Evolutionary conservation across 805 yeast species (phyloP).

Genomic region (Barnettozyma californica): DNA sequence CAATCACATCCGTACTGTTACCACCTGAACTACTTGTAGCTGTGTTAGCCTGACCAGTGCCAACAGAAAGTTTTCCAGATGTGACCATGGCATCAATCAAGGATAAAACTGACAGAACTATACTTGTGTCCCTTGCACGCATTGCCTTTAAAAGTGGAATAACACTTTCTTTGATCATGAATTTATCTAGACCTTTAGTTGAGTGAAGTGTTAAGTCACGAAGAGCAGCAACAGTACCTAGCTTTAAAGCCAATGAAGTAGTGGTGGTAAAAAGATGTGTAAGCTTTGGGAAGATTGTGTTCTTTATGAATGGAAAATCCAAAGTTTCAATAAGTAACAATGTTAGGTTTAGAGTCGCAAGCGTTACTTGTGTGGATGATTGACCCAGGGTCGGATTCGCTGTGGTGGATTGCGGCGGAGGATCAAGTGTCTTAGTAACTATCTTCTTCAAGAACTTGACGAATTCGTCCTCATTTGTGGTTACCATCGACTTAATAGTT

Average conservation of each 20-base stretch:
- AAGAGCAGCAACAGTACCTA: conserved; percentile 59
- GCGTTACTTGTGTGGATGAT: conserved; percentile 42
- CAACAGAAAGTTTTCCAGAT: background rate
- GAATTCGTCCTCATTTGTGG: conserved; percentile 42
- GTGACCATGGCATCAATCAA: conserved; percentile 3
- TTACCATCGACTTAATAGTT: conserved; percentile 41
- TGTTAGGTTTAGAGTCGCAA: conserved; percentile 41
- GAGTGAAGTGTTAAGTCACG: conserved; percentile 42
- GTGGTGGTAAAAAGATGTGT: conserved; percentile 77
- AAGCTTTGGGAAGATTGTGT: conserved; percentile 66
- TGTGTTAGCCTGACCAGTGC: background rate
- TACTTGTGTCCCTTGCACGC: conserved; percentile 70
- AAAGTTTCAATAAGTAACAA: conserved; percentile 39
- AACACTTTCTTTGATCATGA: conserved; percentile 67
- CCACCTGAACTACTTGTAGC: background rate
- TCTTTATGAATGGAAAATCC: conserved; percentile 69
- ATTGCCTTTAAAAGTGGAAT: conserved; percentile 72
- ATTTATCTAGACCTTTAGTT: conserved; percentile 60
- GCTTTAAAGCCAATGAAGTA: conserved; percentile 73
- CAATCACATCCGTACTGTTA: conserved; percentile 22
- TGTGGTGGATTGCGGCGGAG: conserved; percentile 1
- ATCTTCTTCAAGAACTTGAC: conserved; percentile 41
- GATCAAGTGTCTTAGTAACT: conserved; percentile 29
- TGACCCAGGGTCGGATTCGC: conserved; percentile 12
- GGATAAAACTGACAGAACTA: conserved; percentile 44